Percentiles rank a stretch among this genome's conserved stretches.
Evolutionary conservation across 2,329 filamentous ascomycete genomes (phyloP).

Genomic region (Hortaea sp.): DNA sequence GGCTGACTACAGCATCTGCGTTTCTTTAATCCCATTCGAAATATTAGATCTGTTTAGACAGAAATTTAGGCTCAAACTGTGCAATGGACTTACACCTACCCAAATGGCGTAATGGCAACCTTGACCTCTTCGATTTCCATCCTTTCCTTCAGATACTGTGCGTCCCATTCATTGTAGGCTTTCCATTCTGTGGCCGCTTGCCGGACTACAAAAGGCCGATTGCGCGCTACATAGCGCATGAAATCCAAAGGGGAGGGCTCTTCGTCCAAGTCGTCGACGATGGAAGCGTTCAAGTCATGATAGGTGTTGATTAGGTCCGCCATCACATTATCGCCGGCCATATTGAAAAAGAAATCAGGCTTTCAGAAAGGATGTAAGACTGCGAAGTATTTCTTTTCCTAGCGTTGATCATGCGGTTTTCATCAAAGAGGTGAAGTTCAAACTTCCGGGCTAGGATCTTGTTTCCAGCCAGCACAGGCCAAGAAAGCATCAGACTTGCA

Average conservation of each 20-base stretch:
- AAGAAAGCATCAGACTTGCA: too few relatives aligned
- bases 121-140: conserved; percentile 54
- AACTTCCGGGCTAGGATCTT: too few relatives aligned
- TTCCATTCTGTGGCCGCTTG: conserved; percentile 53
- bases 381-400: too few relatives aligned
- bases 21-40: conserved; percentile 35
- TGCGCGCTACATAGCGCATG: conserved; percentile 64
- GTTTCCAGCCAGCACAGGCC: too few relatives aligned
- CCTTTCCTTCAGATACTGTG: conserved; percentile 45
- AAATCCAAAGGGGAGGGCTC: conserved; percentile 69
- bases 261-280: conserved; percentile 50
- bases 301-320: conserved; percentile 53
- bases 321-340: neutral
- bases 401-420: too few relatives aligned
- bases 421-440: too few relatives aligned
- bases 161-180: conserved; percentile 54
- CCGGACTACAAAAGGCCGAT: conserved; percentile 64
- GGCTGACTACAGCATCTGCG: conserved; percentile 53
- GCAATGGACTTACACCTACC: conserved; percentile 37
- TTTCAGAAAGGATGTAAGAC: too few relatives aligned
- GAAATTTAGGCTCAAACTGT: neutral
- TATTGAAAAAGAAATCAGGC: neutral
- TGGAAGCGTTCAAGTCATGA: conserved; percentile 57
- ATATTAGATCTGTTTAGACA: neutral
- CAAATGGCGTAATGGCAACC: conserved; percentile 66